Base-by-base conservation (phyloP, 371 early-diverging fungal genomes). In the Syncephalastrum monosporum region DNA sequence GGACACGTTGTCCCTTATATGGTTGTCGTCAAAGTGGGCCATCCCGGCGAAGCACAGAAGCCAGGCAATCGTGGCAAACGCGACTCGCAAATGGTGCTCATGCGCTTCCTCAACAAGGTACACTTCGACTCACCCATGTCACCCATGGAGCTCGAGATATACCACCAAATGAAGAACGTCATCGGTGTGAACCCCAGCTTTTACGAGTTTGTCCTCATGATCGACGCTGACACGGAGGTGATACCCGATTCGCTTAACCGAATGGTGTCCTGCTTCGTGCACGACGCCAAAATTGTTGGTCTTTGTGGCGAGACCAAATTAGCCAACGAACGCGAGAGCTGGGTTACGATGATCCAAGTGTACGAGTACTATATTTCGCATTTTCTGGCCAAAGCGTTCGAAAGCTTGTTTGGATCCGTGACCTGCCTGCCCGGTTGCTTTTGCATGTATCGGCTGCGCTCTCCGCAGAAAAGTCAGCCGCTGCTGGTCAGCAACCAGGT, bases 361-460 rank as follows among this genome's bases (percentile, higher is more conserved):
- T 83, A 89, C 73, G 71, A 93, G 69, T 93, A 92, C 72, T 92
- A 87, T 53, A 91, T 90, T 49, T 88, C 88, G 24, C 92, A 91
- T 72, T 89, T 91, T 57, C 71, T 90, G 42, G 73, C 86, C 47
- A 91, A 92, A 60, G 87, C 90, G 15, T 86, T 91, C 72, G 92
- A 91, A 61, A 84, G 85, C 21, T 70, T 92, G 33, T 92, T 93
- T 76, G 90, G 90, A 8, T 84, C 87, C 27, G 91, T 93, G 10
- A 97, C 95, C 52, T 97, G 92, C 83, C 66, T 95, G 25, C 93
- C 94, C 2, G 94, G 96, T 6, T 96, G 92, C 67, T 94, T 94
- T 81, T 91, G 85, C 57, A 92, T 92, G 91, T 93, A 92, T 64
- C 85, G 91, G 90, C 75, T 98, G 17, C 89, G 93, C 24, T 85